Evolutionary conservation across 2,329 filamentous ascomycete species (phyloP), one percentile per base, ranked within the genome.

Genomic region (Phialocephala sp.): DNA sequence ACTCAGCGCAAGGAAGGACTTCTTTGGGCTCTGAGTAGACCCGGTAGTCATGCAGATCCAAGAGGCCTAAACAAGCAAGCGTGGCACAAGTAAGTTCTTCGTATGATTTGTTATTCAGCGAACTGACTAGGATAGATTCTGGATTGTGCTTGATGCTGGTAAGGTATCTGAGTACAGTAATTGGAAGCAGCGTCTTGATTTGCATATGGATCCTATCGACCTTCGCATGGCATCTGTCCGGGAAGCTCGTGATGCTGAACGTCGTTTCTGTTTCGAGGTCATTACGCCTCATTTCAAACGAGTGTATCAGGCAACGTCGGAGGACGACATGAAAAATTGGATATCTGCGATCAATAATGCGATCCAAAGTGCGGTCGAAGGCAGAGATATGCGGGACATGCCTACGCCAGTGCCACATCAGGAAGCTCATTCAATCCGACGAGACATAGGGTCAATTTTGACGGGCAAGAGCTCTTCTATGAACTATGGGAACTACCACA

Each of bases 121-220:
- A 20, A 59, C 54, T 66, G 41, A 66, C 43, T 14, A 11, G 2
- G 22, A 14, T 72, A 96, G 93, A 76, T 99, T 98, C 79, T 99
- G 95, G 95, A 96, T 99, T 69, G 95, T 99, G 1, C 84, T 99
- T 54, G 96, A 98, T 76, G 94, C 97, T 78, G 95, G 95, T 27
- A 97, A 95, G 77, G 84, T 99, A 18, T 97, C 94, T 1, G 95
- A 99, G 76, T 99, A 99, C 79, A 97, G 94, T 77, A 98, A 99
- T 77, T 99, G 95, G 95, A 99, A 99, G 79, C 93, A 99, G 77
- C 94, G 89, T 77, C 86, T 99, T 27, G 95, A 99, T 78, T 83
- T 98, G 32, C 96, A 99, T 77, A 98, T 97, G 88, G 95, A 98
- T 1, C 95, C 95, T 0, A 98, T 99, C 70, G 96, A 99, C 77